Conservation (phyloP, 2,329 filamentous ascomycete species). For the Fonsecaea monophora region DNA sequence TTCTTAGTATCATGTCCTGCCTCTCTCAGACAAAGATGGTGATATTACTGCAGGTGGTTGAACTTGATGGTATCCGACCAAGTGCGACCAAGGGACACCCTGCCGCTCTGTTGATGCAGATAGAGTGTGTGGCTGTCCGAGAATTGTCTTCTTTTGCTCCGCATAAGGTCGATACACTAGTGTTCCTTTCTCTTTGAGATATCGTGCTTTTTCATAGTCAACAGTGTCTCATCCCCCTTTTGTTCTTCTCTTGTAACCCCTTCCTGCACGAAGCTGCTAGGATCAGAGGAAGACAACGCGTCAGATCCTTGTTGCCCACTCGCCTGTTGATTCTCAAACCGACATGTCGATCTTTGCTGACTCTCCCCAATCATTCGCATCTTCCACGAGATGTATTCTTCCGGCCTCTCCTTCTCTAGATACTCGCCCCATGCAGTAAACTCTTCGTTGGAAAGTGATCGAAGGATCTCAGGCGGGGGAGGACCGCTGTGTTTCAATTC, state of each 20-base stretch:
- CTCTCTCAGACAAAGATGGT: not conserved
- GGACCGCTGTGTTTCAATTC: not conserved
- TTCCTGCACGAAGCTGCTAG: not conserved
- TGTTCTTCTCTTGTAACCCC: not conserved
- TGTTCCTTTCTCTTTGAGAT: not conserved
- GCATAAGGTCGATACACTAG: not conserved
- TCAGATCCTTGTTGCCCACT: not conserved
- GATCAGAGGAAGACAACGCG: not conserved
- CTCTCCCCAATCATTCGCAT: not conserved
- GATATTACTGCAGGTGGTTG: not conserved
- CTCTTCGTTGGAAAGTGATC: not conserved
- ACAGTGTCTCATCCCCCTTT: not conserved
- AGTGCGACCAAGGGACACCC: not conserved
- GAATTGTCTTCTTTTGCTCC: not conserved
- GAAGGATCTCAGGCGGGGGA: not conserved
- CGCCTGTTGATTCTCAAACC: not conserved
- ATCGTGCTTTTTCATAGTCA: not conserved
- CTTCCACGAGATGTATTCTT: slow-evolving; percentile 1
- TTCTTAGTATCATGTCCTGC: not conserved
- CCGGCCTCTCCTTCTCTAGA: not conserved
- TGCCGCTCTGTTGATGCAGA: not conserved
- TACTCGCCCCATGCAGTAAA: not conserved
- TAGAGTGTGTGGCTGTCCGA: not conserved
- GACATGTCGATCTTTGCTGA: not conserved
- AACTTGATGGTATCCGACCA: not conserved